Conservation (phyloP, 129 eudicot species). For the Flaveria robusta region DNA sequence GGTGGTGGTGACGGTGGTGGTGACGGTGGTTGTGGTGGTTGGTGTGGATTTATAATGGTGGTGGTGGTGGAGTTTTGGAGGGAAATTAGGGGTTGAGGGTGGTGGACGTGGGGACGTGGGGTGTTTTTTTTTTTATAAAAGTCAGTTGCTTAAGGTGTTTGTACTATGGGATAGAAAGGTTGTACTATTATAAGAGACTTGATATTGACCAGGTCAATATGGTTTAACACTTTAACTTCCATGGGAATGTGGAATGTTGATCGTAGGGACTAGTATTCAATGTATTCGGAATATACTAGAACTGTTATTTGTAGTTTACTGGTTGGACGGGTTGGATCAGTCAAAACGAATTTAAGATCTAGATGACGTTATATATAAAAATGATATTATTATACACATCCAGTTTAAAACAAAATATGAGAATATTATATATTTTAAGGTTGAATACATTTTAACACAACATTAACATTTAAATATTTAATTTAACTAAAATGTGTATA, state of each 20-base stretch:
- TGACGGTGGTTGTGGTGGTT: background rate
- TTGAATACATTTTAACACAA: too few species aligned
- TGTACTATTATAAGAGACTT: background rate
- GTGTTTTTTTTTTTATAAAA: constrained; percentile 7
- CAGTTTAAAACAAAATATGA: too few species aligned
- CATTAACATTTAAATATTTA: too few species aligned
- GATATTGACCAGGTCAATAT: background rate
- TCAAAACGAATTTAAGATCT: too few species aligned
- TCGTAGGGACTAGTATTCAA: too few species aligned
- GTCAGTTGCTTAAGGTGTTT: background rate
- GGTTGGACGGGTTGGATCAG: too few species aligned
- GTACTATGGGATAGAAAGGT: background rate
- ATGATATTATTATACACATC: too few species aligned
- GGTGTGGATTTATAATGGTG: background rate
- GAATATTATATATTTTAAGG: too few species aligned
- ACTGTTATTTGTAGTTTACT: too few species aligned
- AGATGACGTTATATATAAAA: too few species aligned
- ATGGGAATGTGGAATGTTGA: background rate
- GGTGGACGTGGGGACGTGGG: constrained; percentile 36
- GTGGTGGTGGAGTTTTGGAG: constrained; percentile 23
- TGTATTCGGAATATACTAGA: too few species aligned
- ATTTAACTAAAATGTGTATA: too few species aligned
- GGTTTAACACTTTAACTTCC: background rate
- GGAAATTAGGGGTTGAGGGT: constrained; percentile 10
- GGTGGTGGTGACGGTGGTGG: background rate